Evolutionary conservation across 1,284 basidiomycete genomes (phyloP).

Genomic region (Somion occarium): DNA sequence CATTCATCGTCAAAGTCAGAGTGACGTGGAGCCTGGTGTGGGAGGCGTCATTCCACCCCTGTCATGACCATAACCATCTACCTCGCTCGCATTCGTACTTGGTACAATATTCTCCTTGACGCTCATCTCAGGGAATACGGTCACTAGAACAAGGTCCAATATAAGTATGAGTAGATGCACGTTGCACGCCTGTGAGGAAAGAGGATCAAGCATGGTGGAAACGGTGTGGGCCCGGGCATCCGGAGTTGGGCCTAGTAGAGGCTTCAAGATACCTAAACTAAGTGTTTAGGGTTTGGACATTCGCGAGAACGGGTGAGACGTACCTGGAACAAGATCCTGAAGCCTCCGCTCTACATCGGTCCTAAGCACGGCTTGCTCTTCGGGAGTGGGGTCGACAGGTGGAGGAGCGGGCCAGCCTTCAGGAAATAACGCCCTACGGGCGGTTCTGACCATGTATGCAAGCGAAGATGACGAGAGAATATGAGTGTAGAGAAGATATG

Average conservation of each 20-base stretch:
- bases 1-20: not conserved
- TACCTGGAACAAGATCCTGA: constrained; percentile 41
- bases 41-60: not conserved
- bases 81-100: not conserved
- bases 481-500: constrained; percentile 51
- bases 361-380: constrained; percentile 61
- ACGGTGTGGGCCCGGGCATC: constrained; percentile 36
- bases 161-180: constrained; percentile 60
- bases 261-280: constrained; percentile 27
- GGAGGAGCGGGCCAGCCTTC: constrained; percentile 72
- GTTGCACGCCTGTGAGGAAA: constrained; percentile 58
- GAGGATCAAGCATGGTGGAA: constrained; percentile 48
- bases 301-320: constrained; percentile 14
- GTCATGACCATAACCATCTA: not conserved
- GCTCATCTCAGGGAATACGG: constrained; percentile 64
- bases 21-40: not conserved
- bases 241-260: constrained; percentile 45
- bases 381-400: constrained; percentile 60
- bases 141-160: constrained; percentile 56
- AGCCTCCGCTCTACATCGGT: constrained; percentile 47
- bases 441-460: constrained; percentile 40
- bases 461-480: constrained; percentile 51
- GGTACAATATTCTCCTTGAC: constrained; percentile 9
- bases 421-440: constrained; percentile 70
- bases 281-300: not conserved